A percentile compares a stretch with the other conserved stretches of the same genome.
Conservation (phyloP, 805 yeast species). For the Candida argentea region DNA sequence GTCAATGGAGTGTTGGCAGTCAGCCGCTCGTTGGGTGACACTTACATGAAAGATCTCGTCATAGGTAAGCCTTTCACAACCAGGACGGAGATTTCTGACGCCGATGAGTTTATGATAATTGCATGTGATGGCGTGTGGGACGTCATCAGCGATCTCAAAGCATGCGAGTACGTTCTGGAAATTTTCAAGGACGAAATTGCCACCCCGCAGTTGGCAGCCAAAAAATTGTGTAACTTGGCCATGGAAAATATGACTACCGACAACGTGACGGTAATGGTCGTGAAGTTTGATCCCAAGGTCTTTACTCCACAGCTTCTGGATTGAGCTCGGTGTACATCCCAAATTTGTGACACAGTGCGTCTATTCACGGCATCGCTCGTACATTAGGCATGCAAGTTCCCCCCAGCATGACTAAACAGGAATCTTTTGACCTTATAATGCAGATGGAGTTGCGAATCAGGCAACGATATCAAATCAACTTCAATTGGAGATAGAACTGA, state of each 20-base stretch:
- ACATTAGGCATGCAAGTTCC: no score
- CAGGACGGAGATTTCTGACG: conserved; percentile 56
- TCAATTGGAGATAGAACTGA: no score
- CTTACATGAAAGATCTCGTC: conserved; percentile 83
- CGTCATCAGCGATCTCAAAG: conserved; percentile 75
- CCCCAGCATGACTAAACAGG: no score
- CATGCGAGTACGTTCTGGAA: conserved; percentile 59
- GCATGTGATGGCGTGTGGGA: conserved; percentile 99
- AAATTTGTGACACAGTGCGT: no score
- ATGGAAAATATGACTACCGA: conserved; percentile 75
- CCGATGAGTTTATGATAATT: conserved; percentile 72
- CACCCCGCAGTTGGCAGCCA: conserved; percentile 59
- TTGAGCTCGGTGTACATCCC: no score
- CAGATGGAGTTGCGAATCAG: no score
- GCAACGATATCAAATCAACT: no score
- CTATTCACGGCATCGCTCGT: no score
- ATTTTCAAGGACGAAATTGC: conserved; percentile 19
- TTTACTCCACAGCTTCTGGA: conserved; percentile 17
- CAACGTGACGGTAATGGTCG: conserved; percentile 89
- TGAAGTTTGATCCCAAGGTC: conserved; percentile 40
- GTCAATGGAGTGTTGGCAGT: conserved; percentile 96
- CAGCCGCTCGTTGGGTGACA: conserved; percentile 86
- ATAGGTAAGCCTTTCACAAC: conserved; percentile 91
- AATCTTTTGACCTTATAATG: no score
- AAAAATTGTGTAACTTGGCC: conserved; percentile 60